Evolutionary conservation across 2,329 filamentous ascomycete species (phyloP), one percentile per base, ranked within the genome.

Genomic region (Orbilia brochopaga): DNA sequence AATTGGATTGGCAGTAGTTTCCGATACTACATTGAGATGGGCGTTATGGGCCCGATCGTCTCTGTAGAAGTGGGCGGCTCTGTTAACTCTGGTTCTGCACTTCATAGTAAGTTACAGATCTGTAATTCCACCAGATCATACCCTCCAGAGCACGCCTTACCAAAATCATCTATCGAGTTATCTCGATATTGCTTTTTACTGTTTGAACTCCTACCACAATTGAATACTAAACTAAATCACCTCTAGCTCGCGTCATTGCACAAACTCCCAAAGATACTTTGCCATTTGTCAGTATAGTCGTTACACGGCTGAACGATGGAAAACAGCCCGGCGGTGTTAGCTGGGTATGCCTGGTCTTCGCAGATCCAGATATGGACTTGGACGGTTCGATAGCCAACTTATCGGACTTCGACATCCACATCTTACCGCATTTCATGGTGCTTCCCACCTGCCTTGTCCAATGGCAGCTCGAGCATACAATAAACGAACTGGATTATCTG

Each of bases 351-450:
- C 37, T 69, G 17, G 44, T 69, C 15, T 69, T 69, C 21, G 48
- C 65, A 2, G 65, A 69, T 27, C 21, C 17, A 2, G 46, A 52
- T n/a, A 56, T 69, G 15, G 65, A 69, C 19, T 13, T 63, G 13
- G 65, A 69, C 15, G 44, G 24, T 10, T 48, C 63, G 50, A 55
- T 69, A 6, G 62, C 57, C 58, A 62, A 53, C 35, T 44, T 59
- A 21, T 69, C 65, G 2, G 65, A 69, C 40, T 69, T 62, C 52
- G 6, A 32, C 0, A 23, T 58, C 1, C 65, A 57, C 5, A 7
- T 69, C 30, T 40, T 58, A 15, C 65, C 65, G 10, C 57, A 69
- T 23, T 62, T 69, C n/a, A 69, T 69, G 65, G 62, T 69, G 30
- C 57, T 69, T 4, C 57, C 65, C 2, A 30, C 27, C 23, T 69